These are phyloP conservation scores for Asterochloris sp. DNA, from an alignment of 139 green algal species.

Conservation along the genomic window DNA sequence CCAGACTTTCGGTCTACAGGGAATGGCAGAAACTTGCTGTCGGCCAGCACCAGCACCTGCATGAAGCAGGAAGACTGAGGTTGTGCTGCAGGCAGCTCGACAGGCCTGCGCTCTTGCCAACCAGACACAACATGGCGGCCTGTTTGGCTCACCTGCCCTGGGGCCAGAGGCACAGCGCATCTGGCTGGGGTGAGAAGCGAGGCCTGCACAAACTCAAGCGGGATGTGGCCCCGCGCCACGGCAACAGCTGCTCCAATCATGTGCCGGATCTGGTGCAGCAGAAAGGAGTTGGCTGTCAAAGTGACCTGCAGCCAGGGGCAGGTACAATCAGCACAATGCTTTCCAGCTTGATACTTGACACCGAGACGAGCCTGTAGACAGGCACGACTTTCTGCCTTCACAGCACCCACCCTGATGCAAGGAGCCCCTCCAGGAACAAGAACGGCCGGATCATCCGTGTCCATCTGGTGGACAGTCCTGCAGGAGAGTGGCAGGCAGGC, in stretches of 20 bases:
- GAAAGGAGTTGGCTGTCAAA: constrained; percentile 7
- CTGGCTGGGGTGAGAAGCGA: constrained; percentile 55
- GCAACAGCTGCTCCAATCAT: constrained; percentile 75
- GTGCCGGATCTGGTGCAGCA: constrained; percentile 48
- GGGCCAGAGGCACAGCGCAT: constrained; percentile 65
- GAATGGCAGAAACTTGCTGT: constrained; percentile 1
- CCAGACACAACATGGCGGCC: background rate
- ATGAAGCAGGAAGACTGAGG: background rate
- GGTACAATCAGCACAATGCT: too few relatives aligned
- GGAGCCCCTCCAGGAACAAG: too few relatives aligned
- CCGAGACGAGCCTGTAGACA: too few relatives aligned
- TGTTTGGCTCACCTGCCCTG: constrained; percentile 39
- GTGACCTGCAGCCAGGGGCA: constrained; percentile 9
- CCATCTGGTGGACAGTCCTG: too few relatives aligned
- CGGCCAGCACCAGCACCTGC: constrained; percentile 11
- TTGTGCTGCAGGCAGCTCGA: background rate
- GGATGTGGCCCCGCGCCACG: constrained; percentile 53
- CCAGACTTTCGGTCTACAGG: background rate
- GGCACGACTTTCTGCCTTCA: too few relatives aligned
- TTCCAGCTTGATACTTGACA: too few relatives aligned
- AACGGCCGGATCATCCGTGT: too few relatives aligned
- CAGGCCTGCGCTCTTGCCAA: background rate
- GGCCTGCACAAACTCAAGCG: constrained; percentile 56
- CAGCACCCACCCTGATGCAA: too few relatives aligned
- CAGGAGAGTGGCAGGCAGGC: too few relatives aligned